Conservation (phyloP, 2,329 filamentous ascomycete genomes). For the Alternaria gaisen region DNA sequence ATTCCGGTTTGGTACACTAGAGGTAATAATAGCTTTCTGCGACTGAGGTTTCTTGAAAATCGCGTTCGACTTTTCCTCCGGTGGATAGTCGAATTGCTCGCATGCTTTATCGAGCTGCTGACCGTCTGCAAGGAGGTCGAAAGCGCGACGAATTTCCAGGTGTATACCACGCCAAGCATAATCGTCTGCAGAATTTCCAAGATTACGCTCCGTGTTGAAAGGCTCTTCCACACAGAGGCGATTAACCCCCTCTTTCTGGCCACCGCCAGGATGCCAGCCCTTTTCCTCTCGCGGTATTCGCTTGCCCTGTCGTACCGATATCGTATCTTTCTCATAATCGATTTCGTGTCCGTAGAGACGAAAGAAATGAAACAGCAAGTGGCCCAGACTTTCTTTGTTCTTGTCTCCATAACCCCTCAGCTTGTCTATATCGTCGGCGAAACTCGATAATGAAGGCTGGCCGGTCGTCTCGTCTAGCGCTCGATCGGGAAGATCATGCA, state of each 20-base stretch:
- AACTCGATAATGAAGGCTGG: conserved; percentile 68
- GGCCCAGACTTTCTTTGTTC: conserved; percentile 83
- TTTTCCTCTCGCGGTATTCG: conserved; percentile 84
- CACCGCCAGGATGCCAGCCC: conserved; percentile 76
- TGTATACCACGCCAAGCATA: conserved; percentile 93
- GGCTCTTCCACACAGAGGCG: conserved; percentile 95
- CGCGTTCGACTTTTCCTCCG: conserved; percentile 70
- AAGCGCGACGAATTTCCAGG: conserved; percentile 86
- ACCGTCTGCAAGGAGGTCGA: conserved; percentile 76
- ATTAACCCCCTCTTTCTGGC: conserved; percentile 65
- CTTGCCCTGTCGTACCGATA: conserved; percentile 85
- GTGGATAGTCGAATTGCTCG: conserved; percentile 86
- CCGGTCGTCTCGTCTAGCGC: conserved; percentile 70
- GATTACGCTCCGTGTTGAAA: conserved; percentile 87
- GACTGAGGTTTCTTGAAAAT: conserved; percentile 63
- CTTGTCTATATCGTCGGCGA: conserved; percentile 84
- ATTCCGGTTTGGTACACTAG: conserved; percentile 59
- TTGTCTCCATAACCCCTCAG: conserved; percentile 76
- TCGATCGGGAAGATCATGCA: conserved; percentile 77
- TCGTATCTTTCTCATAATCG: conserved; percentile 82
- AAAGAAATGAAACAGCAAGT: conserved; percentile 95
- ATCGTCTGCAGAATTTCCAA: conserved; percentile 96
- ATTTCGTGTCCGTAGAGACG: conserved; percentile 93
- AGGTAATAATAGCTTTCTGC: conserved; percentile 63
- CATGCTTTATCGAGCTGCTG: conserved; percentile 85